These are phyloP conservation scores for Kwoniella sp. DNA, from an alignment of 768 basidiomycete species.

Conservation along the genomic window DNA sequence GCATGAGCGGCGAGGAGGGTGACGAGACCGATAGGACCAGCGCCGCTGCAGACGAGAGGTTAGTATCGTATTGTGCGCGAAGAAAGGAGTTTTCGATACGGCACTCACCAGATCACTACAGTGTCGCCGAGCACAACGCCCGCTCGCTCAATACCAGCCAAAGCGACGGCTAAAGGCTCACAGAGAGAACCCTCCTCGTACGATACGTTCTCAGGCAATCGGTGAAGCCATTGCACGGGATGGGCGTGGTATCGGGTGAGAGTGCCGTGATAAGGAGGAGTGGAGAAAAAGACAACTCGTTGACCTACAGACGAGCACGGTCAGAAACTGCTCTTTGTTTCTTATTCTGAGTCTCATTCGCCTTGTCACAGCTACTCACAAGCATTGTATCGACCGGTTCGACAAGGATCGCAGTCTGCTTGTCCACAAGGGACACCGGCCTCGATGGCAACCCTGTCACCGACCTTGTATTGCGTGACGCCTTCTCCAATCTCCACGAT, in stretches of 20 bases:
- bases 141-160: slow-evolving; percentile 57
- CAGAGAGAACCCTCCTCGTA: slow-evolving; percentile 58
- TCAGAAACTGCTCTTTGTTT: no score
- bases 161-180: slow-evolving; percentile 57
- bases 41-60: slow-evolving; percentile 48
- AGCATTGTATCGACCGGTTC: slow-evolving; percentile 57
- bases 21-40: slow-evolving; percentile 59
- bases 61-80: not conserved
- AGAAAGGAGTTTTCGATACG: not conserved
- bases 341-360: no score
- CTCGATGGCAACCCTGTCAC: slow-evolving; percentile 56
- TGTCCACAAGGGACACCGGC: slow-evolving; percentile 52
- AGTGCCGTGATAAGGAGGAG: slow-evolving; percentile 58
- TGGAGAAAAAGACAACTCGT: slow-evolving; percentile 57
- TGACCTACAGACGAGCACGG: slow-evolving; percentile 35
- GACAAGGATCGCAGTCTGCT: slow-evolving; percentile 55
- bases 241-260: slow-evolving; percentile 53
- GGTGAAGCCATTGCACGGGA: slow-evolving; percentile 57
- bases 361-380: no score
- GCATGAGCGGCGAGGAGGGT: slow-evolving; percentile 56
- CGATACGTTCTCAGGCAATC: slow-evolving; percentile 55
- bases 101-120: slow-evolving; percentile 55
- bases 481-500: slow-evolving; percentile 55
- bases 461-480: slow-evolving; percentile 54
- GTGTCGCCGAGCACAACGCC: slow-evolving; percentile 56